Evolutionary conservation across 495 filamentous ascomycete species (phyloP).

Genomic region (Trichocladium uniseriatum): DNA sequence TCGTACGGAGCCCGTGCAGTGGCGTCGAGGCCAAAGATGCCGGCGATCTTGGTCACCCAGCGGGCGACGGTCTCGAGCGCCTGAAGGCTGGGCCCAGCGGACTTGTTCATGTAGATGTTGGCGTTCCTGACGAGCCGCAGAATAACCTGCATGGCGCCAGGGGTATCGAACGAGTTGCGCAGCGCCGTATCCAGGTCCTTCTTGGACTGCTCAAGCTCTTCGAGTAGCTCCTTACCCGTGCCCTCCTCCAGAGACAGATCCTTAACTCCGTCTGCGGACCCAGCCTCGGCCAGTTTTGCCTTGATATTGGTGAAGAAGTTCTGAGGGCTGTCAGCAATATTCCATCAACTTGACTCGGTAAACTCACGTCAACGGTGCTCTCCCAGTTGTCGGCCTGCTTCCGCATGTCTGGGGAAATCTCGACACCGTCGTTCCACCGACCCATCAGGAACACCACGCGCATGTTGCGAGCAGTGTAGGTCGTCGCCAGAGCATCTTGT

Average conservation of each 20-base stretch:
- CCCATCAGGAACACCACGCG: slow-evolving; percentile 83
- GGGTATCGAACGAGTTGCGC: slow-evolving; percentile 84
- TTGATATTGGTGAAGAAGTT: slow-evolving; percentile 86
- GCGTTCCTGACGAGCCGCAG: slow-evolving; percentile 63
- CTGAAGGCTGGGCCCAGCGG: slow-evolving; percentile 40
- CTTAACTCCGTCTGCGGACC: slow-evolving; percentile 39
- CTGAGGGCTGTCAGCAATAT: slow-evolving; percentile 20
- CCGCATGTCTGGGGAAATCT: slow-evolving; percentile 77
- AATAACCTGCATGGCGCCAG: slow-evolving; percentile 63
- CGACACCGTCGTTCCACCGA: slow-evolving; percentile 81
- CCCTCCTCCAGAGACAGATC: slow-evolving; percentile 30
- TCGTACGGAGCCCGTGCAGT: slow-evolving; percentile 47
- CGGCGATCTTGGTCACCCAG: slow-evolving; percentile 78
- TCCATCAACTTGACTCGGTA: background rate
- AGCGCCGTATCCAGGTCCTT: slow-evolving; percentile 55
- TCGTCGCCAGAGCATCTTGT: slow-evolving; percentile 62
- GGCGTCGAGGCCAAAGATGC: slow-evolving; percentile 79
- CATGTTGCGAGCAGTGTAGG: slow-evolving; percentile 72
- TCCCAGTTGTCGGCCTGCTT: slow-evolving; percentile 71
- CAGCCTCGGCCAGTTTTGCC: slow-evolving; percentile 44
- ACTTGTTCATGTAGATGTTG: slow-evolving; percentile 57
- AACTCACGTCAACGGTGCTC: slow-evolving; percentile 55
- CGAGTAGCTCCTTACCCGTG: slow-evolving; percentile 22
- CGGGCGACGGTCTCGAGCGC: slow-evolving; percentile 53
- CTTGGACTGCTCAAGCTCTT: slow-evolving; percentile 53